Conservation (phyloP, 2,329 filamentous ascomycete genomes). For the Pezizomycotina sp. region DNA sequence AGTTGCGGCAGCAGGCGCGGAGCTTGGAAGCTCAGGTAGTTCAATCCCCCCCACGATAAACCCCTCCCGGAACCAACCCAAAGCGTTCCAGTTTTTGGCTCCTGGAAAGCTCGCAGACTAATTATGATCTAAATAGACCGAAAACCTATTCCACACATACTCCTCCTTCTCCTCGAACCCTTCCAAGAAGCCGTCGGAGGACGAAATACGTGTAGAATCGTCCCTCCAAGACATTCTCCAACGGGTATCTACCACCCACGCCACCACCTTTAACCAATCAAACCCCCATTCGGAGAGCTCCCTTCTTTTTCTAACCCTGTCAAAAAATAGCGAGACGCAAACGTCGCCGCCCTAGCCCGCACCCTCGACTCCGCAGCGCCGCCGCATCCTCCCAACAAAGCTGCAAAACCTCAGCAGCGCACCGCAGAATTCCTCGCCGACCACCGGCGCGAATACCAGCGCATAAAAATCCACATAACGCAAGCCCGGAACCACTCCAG, state of each 20-base stretch:
- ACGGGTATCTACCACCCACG: constrained; percentile 39
- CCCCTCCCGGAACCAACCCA: not conserved
- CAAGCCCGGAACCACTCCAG: constrained; percentile 76
- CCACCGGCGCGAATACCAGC: constrained; percentile 65
- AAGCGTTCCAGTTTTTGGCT: not conserved
- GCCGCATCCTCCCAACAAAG: no score
- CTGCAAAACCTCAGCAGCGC: constrained; percentile 93
- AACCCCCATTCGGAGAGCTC: constrained; percentile 11
- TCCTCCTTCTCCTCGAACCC: constrained; percentile 74
- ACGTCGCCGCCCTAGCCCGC: constrained; percentile 67
- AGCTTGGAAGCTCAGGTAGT: constrained; percentile 75
- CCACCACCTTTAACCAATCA: not conserved
- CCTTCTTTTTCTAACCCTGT: not conserved
- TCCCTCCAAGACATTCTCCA: constrained; percentile 73
- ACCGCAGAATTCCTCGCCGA: constrained; percentile 79
- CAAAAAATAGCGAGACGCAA: constrained; percentile 65
- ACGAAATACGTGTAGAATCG: constrained; percentile 62
- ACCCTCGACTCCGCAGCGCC: constrained; percentile 75
- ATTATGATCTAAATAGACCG: constrained; percentile 19
- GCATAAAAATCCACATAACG: constrained; percentile 54
- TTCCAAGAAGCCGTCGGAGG: constrained; percentile 65
- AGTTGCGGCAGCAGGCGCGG: constrained; percentile 82
- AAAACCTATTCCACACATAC: constrained; percentile 45
- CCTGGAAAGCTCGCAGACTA: not conserved
- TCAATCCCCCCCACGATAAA: constrained; percentile 2